Evolutionary conservation across 306 rosid genomes (phyloP).

Genomic region (Cucumis cinereus): DNA sequence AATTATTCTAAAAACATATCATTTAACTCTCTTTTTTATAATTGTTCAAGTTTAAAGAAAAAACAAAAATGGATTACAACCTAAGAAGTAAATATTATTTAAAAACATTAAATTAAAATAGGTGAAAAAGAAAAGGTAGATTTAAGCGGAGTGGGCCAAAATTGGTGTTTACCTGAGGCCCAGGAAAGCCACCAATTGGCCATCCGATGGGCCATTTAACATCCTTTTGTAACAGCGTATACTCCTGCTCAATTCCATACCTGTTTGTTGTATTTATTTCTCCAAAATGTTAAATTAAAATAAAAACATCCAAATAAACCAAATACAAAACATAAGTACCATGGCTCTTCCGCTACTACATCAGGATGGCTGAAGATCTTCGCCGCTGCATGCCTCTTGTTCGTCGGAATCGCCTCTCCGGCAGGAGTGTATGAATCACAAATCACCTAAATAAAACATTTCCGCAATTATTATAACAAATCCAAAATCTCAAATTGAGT

Average conservation of each 20-base stretch:
- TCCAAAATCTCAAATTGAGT: too few relatives aligned
- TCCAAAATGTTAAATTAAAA: neutral
- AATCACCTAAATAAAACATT: constrained; percentile 17
- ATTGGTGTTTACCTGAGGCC: constrained; percentile 32
- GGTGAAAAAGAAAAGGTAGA: too few relatives aligned
- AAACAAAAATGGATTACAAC: too few relatives aligned
- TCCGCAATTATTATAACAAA: too few relatives aligned
- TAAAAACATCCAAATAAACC: neutral
- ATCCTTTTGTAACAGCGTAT: constrained; percentile 46
- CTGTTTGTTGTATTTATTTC: neutral
- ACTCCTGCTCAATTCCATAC: constrained; percentile 46
- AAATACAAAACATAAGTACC: constrained; percentile 8
- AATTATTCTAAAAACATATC: neutral
- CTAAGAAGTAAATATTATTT: too few relatives aligned
- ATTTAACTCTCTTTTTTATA: too few relatives aligned
- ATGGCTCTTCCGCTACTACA: constrained; percentile 39
- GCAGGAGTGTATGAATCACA: constrained; percentile 57
- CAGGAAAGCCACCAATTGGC: constrained; percentile 55
- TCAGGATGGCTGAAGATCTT: constrained; percentile 46
- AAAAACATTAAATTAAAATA: too few relatives aligned
- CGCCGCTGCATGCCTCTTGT: constrained; percentile 47
- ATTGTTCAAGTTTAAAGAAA: too few relatives aligned
- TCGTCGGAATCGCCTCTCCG: constrained; percentile 50
- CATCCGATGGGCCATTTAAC: constrained; percentile 51
- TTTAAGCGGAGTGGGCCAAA: neutral